phyloP scores from a whole-genome alignment of 208 protist species.

The Crithidia sp. region DNA sequence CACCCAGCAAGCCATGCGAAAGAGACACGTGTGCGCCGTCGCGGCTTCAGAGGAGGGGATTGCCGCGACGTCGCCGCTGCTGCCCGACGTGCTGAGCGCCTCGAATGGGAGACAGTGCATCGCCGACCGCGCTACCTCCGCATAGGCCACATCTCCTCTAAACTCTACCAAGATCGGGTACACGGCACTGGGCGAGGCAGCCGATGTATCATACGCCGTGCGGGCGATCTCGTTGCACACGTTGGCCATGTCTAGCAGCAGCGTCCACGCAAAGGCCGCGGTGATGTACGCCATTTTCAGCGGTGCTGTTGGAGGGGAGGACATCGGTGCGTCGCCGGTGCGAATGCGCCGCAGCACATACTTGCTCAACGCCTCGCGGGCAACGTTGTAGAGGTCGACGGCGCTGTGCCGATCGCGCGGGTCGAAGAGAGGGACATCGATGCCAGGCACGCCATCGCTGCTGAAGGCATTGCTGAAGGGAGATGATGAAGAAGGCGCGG shows the following conservation, averaged over 20 bases:
- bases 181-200: conserved; percentile 11
- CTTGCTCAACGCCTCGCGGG: conserved; percentile 56
- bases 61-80: background rate
- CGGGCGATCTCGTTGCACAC: conserved; percentile 67
- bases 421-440: conserved; percentile 32
- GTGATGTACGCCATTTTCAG: conserved; percentile 38
- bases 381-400: conserved; percentile 53
- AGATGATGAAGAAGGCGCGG: conserved; percentile 44
- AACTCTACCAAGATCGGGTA: conserved; percentile 70
- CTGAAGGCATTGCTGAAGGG: conserved; percentile 2
- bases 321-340: background rate
- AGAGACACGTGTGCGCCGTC: conserved; percentile 26
- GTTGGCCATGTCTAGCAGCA: conserved; percentile 69
- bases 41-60: background rate
- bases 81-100: conserved; percentile 31
- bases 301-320: background rate
- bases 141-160: conserved; percentile 50
- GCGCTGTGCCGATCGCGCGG: conserved; percentile 35
- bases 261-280: conserved; percentile 56
- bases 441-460: conserved; percentile 5
- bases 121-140: conserved; percentile 63
- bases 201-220: conserved; percentile 29
- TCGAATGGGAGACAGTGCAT: conserved; percentile 92
- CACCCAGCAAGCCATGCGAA: conserved; percentile 68
- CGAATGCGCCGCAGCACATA: conserved; percentile 75